A percentile compares a stretch with the other conserved stretches of the same genome.
phyloP scores from a whole-genome alignment of 257 asterid genomes.

The Lycium barbarum region DNA sequence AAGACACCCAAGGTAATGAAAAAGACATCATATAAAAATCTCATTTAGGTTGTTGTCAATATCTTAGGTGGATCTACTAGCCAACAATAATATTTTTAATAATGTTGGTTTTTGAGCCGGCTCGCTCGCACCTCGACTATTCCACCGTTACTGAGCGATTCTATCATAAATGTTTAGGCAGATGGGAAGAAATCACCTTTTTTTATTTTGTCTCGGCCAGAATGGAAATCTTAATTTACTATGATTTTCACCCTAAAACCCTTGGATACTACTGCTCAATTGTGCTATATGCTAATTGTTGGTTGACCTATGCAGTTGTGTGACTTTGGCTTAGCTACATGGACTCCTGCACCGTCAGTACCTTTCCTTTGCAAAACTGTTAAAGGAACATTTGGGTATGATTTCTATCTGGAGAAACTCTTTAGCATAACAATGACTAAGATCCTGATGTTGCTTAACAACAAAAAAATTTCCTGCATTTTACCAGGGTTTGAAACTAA shows the following conservation, averaged over 20 bases:
- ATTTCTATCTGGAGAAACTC: background rate
- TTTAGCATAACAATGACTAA: background rate
- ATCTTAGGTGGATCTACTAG: slow-evolving; percentile 38
- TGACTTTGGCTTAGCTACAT: slow-evolving; percentile 93
- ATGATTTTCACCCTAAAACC: background rate
- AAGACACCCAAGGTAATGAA: slow-evolving; percentile 65
- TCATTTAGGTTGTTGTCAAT: background rate
- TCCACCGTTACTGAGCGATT: fast-evolving
- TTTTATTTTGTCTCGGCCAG: background rate
- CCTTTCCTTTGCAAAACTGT: slow-evolving; percentile 96
- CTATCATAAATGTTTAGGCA: background rate
- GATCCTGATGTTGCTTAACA: slow-evolving; percentile 1
- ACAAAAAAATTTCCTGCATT: background rate
- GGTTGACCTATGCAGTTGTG: slow-evolving; percentile 60
- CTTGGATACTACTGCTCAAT: background rate
- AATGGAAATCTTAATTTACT: too few species aligned
- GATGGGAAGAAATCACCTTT: background rate
- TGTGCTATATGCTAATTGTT: slow-evolving; percentile 23
- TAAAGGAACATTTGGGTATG: slow-evolving; percentile 93
- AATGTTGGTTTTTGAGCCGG: fast-evolving
- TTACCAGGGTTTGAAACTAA: background rate
- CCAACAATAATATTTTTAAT: background rate
- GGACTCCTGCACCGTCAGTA: slow-evolving; percentile 91
- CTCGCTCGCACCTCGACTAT: background rate
- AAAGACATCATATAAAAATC: background rate